A percentile compares a stretch with the other conserved stretches of the same genome.
Evolutionary conservation across 1,284 basidiomycete genomes (phyloP).

Genomic region (Marasmius sp.): DNA sequence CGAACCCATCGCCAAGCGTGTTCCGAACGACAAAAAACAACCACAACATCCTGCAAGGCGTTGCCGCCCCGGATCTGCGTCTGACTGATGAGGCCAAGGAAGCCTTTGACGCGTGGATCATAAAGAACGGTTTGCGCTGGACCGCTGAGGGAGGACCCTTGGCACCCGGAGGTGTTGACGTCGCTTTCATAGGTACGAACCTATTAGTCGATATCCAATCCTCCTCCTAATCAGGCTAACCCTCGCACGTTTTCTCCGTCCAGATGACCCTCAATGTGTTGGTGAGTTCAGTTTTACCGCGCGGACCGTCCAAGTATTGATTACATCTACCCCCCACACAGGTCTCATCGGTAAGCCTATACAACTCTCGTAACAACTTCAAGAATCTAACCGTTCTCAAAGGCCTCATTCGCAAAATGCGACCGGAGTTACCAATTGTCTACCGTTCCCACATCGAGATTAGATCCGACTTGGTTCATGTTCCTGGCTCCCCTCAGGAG

Average conservation of each 20-base stretch:
- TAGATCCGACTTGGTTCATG: constrained; percentile 74
- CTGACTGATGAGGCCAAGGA: constrained; percentile 75
- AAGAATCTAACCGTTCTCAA: constrained; percentile 75
- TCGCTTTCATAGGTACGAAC: constrained; percentile 75
- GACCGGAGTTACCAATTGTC: constrained; percentile 80
- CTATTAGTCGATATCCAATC: not conserved
- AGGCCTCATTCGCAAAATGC: constrained; percentile 79
- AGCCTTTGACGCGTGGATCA: constrained; percentile 84
- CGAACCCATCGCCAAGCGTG: constrained; percentile 81
- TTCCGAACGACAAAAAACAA: constrained; percentile 93
- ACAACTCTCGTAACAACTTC: not conserved
- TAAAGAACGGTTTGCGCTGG: constrained; percentile 82
- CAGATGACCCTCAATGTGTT: constrained; percentile 69
- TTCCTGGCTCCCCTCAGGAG: constrained; percentile 76
- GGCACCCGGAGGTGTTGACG: constrained; percentile 75
- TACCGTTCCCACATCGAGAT: constrained; percentile 93
- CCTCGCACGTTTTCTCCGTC: constrained; percentile 10
- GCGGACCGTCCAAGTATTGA: not conserved
- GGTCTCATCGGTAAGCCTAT: not conserved
- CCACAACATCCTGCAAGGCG: constrained; percentile 87
- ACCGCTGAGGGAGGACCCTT: constrained; percentile 77
- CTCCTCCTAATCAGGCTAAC: constrained; percentile 2
- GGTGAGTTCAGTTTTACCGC: not conserved
- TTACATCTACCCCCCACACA: not conserved
- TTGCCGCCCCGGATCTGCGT: constrained; percentile 72